Evolutionary conservation across 805 yeast species (phyloP), one percentile per base, ranked within the genome.

Genomic region (Peterozyma xylosa): DNA sequence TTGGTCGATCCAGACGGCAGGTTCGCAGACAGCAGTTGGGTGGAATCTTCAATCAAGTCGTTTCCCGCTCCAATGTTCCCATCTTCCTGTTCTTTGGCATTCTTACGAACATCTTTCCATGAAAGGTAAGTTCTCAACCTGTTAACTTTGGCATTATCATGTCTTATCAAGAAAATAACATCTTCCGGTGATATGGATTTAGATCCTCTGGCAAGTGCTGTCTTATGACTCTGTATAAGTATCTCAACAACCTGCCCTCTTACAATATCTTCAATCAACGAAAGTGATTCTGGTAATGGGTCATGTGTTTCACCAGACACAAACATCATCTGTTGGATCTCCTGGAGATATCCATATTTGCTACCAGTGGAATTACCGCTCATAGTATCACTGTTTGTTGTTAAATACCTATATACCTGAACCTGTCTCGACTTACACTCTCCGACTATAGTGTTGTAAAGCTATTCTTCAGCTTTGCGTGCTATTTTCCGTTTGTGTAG

Each of bases 261-360:
- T 2, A 93, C 98, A 38, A 93, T 88, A 57, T 93, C 98, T 59
- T 93, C 99, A 37, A 91, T 88, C 42, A 93, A 65, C n/a, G 91
- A 80, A 0, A 96, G 86, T 0, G 97, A 87, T 50, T 86, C 95
- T 13, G 83, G 74, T 0, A 97, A 96, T 1, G 98, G 95, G 55
- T 93, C 99, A 52, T 86, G 86, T 0, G 93, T 79, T 60, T 93
- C 98, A 2, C 99, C 99, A 44, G 84, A 75, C 45, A 93, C 99
- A 69, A 93, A 93, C 99, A 93, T 93, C 99, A 93, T 93, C 68
- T 86, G 93, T 63, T 93, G 99, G 55, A 93, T 93, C 67, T 93
- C 99, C 34, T 86, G 77, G 45, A 95, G 71, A 62, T 91, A 93
- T 57, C 82, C 80, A 66, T 86, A 81, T 58, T 79, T 79, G 27